Conservation (phyloP, 192 early-diverging fungal species). For the Mycoemilia scoparia region DNA sequence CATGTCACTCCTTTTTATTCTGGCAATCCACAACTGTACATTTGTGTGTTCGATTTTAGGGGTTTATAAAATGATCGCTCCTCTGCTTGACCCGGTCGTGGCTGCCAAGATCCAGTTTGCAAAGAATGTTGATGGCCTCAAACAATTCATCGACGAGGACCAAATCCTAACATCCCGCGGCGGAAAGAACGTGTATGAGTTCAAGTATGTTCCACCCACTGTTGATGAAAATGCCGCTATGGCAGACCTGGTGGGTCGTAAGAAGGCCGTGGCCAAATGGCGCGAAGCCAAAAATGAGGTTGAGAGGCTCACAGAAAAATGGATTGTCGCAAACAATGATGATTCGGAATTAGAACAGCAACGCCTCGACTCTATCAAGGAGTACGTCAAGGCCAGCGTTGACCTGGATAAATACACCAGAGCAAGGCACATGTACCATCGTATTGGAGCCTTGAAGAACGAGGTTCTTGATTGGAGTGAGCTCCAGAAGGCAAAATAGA, state of each 20-base stretch:
- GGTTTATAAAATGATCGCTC: constrained; percentile 70
- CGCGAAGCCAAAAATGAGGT: constrained; percentile 1
- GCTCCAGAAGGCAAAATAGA: constrained; percentile 6
- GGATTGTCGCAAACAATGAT: constrained; percentile 25
- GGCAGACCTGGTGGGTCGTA: constrained; percentile 31
- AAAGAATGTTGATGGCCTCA: constrained; percentile 42
- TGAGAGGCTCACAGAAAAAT: constrained; percentile 11
- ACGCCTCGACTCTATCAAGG: constrained; percentile 16
- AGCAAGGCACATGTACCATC: constrained; percentile 24
- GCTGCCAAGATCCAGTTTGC: constrained; percentile 73
- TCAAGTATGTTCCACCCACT: constrained; percentile 31
- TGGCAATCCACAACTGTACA: too few species aligned
- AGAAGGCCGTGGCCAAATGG: constrained; percentile 16
- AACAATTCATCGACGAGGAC: constrained; percentile 40
- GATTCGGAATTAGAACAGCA: constrained; percentile 28
- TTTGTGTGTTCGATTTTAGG: too few species aligned
- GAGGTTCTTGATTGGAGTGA: constrained; percentile 22
- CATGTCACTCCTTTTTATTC: too few species aligned
- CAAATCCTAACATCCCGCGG: constrained; percentile 45
- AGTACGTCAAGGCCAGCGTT: constrained; percentile 17
- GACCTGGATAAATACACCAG: constrained; percentile 35
- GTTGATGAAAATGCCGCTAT: constrained; percentile 34
- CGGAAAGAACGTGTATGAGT: constrained; percentile 42
- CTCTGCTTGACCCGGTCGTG: constrained; percentile 79
- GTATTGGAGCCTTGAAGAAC: constrained; percentile 19